Conservation (phyloP, 2,329 filamentous ascomycete species). For the Talaromyces albobiverticillius region DNA sequence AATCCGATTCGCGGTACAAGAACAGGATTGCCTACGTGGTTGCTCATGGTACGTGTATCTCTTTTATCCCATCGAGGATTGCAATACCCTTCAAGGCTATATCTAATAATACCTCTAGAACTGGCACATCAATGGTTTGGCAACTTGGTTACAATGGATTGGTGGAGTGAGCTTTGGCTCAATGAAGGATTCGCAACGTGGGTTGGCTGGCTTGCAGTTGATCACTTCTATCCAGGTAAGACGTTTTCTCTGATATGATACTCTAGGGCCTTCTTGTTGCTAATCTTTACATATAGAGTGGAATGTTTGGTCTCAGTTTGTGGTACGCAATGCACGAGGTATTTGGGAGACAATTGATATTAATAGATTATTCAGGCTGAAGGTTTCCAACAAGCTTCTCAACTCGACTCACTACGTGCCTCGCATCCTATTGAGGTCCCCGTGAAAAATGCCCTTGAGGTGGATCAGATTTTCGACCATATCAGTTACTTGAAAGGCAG, state of each 20-base stretch:
- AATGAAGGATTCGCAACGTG: constrained; percentile 98
- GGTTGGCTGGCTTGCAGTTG: constrained; percentile 92
- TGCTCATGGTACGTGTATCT: constrained; percentile 60
- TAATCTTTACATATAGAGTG: constrained; percentile 60
- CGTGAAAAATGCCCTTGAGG: constrained; percentile 87
- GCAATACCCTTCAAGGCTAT: no score
- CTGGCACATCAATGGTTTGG: constrained; percentile 96
- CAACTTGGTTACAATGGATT: constrained; percentile 94
- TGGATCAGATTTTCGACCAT: constrained; percentile 96
- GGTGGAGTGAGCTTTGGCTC: constrained; percentile 92
- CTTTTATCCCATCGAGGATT: not conserved
- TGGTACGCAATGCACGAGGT: constrained; percentile 63
- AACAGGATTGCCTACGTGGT: constrained; percentile 96
- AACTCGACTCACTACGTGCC: constrained; percentile 82
- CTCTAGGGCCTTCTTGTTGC: not conserved
- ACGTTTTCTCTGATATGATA: not conserved
- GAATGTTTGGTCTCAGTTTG: constrained; percentile 97
- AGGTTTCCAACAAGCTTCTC: constrained; percentile 86
- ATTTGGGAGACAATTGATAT: constrained; percentile 37
- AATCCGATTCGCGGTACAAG: constrained; percentile 84
- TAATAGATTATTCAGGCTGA: constrained; percentile 62
- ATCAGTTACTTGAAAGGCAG: constrained; percentile 97
- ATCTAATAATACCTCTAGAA: constrained; percentile 48
- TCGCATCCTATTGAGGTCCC: constrained; percentile 96
- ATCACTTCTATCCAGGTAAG: constrained; percentile 77